Percentiles rank a stretch among this genome's conserved stretches.
phyloP scores from a whole-genome alignment of 306 rosid species.

The Quercus agrifolia region DNA sequence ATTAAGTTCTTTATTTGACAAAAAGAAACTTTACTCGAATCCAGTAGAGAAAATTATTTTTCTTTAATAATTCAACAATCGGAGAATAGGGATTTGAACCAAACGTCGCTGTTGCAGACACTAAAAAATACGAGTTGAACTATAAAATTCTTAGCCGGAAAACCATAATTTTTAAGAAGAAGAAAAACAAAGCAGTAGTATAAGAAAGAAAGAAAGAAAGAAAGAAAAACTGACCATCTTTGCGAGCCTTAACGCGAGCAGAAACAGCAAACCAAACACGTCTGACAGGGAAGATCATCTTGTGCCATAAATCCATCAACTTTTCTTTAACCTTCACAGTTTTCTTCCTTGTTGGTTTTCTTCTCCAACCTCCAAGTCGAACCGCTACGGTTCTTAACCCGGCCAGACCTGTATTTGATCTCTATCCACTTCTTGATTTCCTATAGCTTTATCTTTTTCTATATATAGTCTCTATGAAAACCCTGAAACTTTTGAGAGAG shows the following conservation, averaged over 20 bases:
- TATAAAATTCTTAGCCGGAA: background rate
- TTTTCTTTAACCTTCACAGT: conserved; percentile 29
- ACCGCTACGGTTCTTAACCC: conserved; percentile 40
- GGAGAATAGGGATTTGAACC: too few relatives aligned
- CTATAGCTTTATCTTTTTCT: background rate
- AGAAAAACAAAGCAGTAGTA: background rate
- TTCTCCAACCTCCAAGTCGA: conserved; percentile 24
- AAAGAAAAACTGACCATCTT: conserved; percentile 38
- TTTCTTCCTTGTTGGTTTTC: conserved; percentile 20
- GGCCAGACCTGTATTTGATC: conserved; percentile 46
- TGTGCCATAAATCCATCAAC: conserved; percentile 59
- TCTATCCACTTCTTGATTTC: background rate
- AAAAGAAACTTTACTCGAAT: too few relatives aligned
- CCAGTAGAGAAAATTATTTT: too few relatives aligned
- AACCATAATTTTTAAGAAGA: background rate
- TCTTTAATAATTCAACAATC: too few relatives aligned
- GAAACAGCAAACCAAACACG: conserved; percentile 73
- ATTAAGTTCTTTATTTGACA: too few relatives aligned
- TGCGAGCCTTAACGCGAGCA: conserved; percentile 54
- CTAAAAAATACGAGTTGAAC: too few relatives aligned
- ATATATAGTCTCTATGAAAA: background rate
- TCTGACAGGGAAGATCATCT: conserved; percentile 67
- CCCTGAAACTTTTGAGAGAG: background rate
- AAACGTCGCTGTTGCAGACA: too few relatives aligned
- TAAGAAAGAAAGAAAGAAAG: background rate